Conservation (phyloP, 1,139 yeast genomes). For the Diutina pseudorugosa region DNA sequence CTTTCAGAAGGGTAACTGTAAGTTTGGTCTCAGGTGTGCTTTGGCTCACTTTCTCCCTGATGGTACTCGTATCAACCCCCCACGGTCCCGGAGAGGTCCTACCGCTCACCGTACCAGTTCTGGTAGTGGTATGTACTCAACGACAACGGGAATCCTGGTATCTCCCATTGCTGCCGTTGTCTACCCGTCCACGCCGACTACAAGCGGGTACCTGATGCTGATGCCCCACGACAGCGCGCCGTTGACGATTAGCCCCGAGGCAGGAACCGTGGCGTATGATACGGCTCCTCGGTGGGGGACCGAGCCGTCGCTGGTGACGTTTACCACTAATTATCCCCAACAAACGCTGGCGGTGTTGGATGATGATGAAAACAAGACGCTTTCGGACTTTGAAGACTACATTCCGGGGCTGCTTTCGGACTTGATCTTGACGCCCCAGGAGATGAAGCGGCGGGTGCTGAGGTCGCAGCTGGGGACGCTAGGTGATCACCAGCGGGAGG, state of each 20-base stretch:
- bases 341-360: background rate
- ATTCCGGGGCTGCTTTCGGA: conserved; percentile 70
- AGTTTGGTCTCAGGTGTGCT: conserved; percentile 88
- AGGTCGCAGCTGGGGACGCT: conserved; percentile 39
- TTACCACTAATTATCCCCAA: background rate
- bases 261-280: background rate
- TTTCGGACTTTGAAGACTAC: conserved; percentile 44
- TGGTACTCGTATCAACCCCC: conserved; percentile 59
- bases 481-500: background rate
- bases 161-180: background rate
- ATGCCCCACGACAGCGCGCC: background rate
- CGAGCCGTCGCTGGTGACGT: background rate
- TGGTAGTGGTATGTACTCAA: background rate
- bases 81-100: background rate
- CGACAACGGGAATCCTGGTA: background rate
- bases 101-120: background rate
- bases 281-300: background rate
- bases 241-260: background rate
- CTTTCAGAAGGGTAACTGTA: conserved; percentile 89
- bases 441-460: conserved; percentile 53
- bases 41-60: conserved; percentile 84
- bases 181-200: background rate
- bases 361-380: background rate
- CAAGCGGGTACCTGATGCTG: background rate
- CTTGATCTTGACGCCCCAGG: conserved; percentile 64